A percentile compares a stretch with the other conserved stretches of the same genome.
Conservation (phyloP, 768 basidiomycete species). For the Leccinum broughii region DNA sequence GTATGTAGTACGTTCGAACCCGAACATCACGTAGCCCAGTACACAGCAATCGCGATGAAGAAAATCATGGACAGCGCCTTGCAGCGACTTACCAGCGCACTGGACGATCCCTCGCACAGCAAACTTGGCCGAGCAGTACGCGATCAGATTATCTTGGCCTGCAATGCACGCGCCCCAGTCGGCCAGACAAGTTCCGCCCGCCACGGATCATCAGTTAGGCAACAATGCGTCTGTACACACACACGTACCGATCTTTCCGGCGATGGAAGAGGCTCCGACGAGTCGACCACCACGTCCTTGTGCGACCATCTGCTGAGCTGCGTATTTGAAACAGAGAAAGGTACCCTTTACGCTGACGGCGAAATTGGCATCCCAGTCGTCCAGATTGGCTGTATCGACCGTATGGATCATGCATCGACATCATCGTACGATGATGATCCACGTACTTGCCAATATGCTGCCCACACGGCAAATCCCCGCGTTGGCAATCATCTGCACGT, state of each 20-base stretch:
- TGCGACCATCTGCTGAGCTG: slow-evolving; percentile 23
- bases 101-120: slow-evolving; percentile 11
- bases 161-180: not conserved
- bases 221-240: not conserved
- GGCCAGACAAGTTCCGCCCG: not conserved
- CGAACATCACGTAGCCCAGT: slow-evolving; percentile 2
- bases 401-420: not conserved
- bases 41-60: not conserved
- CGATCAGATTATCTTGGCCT: slow-evolving; percentile 11
- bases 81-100: slow-evolving; percentile 17
- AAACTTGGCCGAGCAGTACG: slow-evolving; percentile 17
- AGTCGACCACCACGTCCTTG: slow-evolving; percentile 16
- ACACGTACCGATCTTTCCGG: not conserved
- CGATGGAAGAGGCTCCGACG: slow-evolving; percentile 9
- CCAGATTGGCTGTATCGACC: slow-evolving; percentile 10
- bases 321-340: slow-evolving; percentile 28
- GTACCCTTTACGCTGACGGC: slow-evolving; percentile 18
- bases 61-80: not conserved
- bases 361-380: slow-evolving; percentile 30
- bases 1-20: not conserved
- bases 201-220: not conserved
- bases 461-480: slow-evolving; percentile 11
- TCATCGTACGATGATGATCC: not conserved
- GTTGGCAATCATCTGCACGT: slow-evolving; percentile 16
- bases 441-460: slow-evolving; percentile 9